Base-by-base conservation (phyloP, 805 yeast genomes). In the Sugiyamaella smithiae region DNA sequence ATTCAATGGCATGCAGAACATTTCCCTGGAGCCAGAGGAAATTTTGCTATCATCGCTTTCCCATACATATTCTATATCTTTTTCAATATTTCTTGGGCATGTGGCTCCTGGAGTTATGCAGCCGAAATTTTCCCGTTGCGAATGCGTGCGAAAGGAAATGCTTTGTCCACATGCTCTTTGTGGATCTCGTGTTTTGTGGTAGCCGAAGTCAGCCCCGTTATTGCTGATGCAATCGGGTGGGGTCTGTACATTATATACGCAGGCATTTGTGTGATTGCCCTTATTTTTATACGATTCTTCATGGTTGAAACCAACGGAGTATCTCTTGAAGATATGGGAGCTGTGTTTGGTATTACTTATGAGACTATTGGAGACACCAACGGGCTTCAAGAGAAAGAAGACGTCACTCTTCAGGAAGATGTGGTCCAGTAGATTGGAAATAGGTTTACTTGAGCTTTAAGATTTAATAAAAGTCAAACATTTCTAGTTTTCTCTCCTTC, bases 131-230 rank as follows among this genome's bases (percentile, higher is more conserved):
- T 80, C 71, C 76, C 78, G 48, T 69, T 78, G 46, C 72, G 82
- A 72, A 76, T 80, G 59, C 76, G 84, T 72, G 80, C 85, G 44
- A 74, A 80, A 53, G 76, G 79, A 32, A 66, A 78, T 11, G 71
- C 80, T 12, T 65, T 73, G 41, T 66, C 77, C 8, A 78, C 85
- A 5, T 71, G 78, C 78, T 50, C 80, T 78, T 67, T 46, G 32
- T 81, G 85, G 85, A 58, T 77, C 41, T 72, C 73, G 55, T 79
- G 80, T 66, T 80, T 78, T 55, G 80, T 82, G 29, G 77, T 81
- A 62, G 85, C 81, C 46, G 78, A 80, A 80, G 77, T 78, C 62
- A 77, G 84, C 12, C 83, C 83, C 5, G 53, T 50, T 25, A 66
- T 80, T 25, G 49, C 48, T 5, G 40, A 49, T 17, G 48, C 49